These are phyloP conservation scores for Cytospora mali DNA, from an alignment of 2,329 filamentous ascomycete genomes.

Conservation along the genomic window DNA sequence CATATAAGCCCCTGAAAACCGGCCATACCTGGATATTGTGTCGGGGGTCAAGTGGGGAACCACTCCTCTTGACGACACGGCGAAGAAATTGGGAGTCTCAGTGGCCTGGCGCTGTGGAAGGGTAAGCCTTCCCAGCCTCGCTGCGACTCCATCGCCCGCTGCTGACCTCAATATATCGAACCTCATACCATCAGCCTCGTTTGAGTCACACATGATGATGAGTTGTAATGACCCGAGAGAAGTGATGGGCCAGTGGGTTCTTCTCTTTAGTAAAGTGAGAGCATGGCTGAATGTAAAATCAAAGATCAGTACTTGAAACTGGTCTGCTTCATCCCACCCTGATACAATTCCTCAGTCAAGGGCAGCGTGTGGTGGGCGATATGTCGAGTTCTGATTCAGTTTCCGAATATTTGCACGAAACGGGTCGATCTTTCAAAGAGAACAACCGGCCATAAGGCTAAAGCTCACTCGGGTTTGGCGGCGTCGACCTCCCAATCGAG, in stretches of 20 bases:
- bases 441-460: background rate
- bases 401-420: background rate
- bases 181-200: slow-evolving; percentile 35
- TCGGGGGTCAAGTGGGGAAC: slow-evolving; percentile 91
- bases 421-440: background rate
- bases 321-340: background rate
- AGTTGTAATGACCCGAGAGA: background rate
- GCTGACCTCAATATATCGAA: slow-evolving; percentile 53
- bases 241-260: background rate
- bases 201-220: slow-evolving; percentile 31
- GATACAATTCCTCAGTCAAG: background rate
- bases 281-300: slow-evolving; percentile 6
- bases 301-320: background rate
- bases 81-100: slow-evolving; percentile 81
- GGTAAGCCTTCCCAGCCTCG: slow-evolving; percentile 69
- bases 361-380: background rate
- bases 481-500: background rate
- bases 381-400: background rate
- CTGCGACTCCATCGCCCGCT: slow-evolving; percentile 45
- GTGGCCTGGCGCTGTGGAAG: slow-evolving; percentile 66
- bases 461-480: background rate
- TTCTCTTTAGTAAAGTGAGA: slow-evolving; percentile 6
- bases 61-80: slow-evolving; percentile 77
- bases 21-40: slow-evolving; percentile 66
- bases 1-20: slow-evolving; percentile 72